Base-by-base conservation (phyloP, 2,329 filamentous ascomycete species). In the Penicillium sclerotiorum region DNA sequence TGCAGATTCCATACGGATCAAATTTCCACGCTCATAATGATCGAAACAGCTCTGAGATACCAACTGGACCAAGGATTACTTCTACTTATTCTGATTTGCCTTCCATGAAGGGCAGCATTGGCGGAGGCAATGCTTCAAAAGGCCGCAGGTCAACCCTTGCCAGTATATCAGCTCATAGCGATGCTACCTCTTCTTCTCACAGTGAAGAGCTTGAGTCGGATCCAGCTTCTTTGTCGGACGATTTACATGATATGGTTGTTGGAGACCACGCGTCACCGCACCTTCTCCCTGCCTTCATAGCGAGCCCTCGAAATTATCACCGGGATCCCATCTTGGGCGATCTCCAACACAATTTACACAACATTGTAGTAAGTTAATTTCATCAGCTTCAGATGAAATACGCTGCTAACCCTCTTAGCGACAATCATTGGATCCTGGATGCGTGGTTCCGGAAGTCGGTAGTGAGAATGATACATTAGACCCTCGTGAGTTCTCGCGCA, bases 401-500 rank as follows among this genome's bases (percentile, higher is more conserved):
- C 11, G 17, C 23, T 7, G 28, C 37, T 36, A 13, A 41, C 1
- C 8, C 18, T 11, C 12, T 5, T 12, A 46, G 43, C 43, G 43
- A 18, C 13, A 47, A 20, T 36, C 47, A 22, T 28, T 27, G 13
- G 45, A 47, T 5, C 32, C 38, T 9, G 45, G 37, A 32, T 52
- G 40, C 23, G 37, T 37, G 18, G 45, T 47, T 17, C 28, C 39
- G 4, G 40, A 39, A 20, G 32, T 25, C 25, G 23, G 5, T 18
- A 12, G 44, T n/a, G 46, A 52, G 20, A 18, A 35, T 43, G 46
- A 49, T 8, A 42, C 33, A 5, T 28, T 57, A 15, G 43, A 56
- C 42, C 44, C 45, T 23, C 43, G 57, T 59, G 45, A 47, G 53
- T 50, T n/a, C 8, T 15, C 12, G 7, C 8, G 2, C 12, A 9